Base-by-base conservation (phyloP, 306 rosid species). In the Aeschynomene evenia region DNA sequence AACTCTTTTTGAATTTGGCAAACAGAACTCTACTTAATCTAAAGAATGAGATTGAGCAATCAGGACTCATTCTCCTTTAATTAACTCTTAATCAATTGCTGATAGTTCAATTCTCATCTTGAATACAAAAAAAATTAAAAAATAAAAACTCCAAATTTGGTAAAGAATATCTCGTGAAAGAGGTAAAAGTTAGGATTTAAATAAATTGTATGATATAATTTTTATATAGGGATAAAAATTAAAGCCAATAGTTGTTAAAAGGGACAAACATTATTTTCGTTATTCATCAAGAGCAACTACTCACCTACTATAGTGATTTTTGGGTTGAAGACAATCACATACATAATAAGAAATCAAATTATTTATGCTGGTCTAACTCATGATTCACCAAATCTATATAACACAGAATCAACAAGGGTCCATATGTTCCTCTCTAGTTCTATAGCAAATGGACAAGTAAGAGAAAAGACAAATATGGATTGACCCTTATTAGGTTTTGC, bases 351-450 rank as follows among this genome's bases (percentile, higher is more conserved):
- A 63, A 21, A 9, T 14, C 23, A 7, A 63, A 63, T 43, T 22
- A 36, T 52, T 40, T 21, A 3, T 21, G 21, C 7, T 2, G 16
- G 40, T 68, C 64, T 15, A 14, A 13, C 34, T 51, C 62, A 36
- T 34, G n/a, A 14, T 68, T 37, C 42, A 37, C 52, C 74, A 39
- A 53, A 36, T 46, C 37, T 13, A 4, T 5, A 4, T n/a, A n/a
- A n/a, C 24, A 45, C 57, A 61, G 66, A 59, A 75, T 49, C 19
- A 49, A 49, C 4, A 50, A 26, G n/a, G 51, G 58, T 59, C 66
- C 75, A 76, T 65, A 75, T 76, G 80, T 61, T 68, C 51, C 19
- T 52, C 61, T 66, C 53, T 51, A 19, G 31, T 68, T 76, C 39
- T 61, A 15, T 16, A 31, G 43, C 46, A 46, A 74, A 13, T 15